Evolutionary conservation across 495 filamentous ascomycete species (phyloP), one percentile per base, ranked within the genome.

Genomic region (Penicillium waksmanii): DNA sequence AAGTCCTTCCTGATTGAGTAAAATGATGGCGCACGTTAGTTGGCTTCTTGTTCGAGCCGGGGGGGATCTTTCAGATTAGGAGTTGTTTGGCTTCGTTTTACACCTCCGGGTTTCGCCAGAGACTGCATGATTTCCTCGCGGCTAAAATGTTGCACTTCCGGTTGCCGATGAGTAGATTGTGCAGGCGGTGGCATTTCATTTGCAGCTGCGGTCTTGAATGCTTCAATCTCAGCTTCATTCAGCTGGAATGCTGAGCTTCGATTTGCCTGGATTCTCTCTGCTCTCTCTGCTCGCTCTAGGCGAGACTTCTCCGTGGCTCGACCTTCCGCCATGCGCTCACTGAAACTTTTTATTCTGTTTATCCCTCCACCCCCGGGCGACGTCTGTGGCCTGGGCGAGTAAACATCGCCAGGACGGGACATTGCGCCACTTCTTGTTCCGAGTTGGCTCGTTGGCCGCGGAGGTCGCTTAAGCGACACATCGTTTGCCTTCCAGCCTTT

Each of bases 401-500:
- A 66, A 1, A 61, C 21, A 52, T 73, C 67, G 15, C 61, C 57
- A 11, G 66, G 59, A 17, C 68, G 67, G 3, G 71, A 57, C 12
- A 60, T 57, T 18, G 61, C 61, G 48, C 68, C 67, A 50, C 69
- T 69, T 52, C 73, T 64, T 55, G 58, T 61, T 25, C 67, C 67
- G 48, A 71, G 68, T 60, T 68, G 72, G 57, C 73, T 80, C 46
- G 60, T 74, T 55, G 66, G 72, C 23, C 67, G 69, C 31, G 89
- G 84, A 0, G 91, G 87, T 60, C 91, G 81, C 67, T 89, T 92
- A 31, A 98, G 73, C 4, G 94, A 97, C 40, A 98, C 83, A 67
- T 97, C 92, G 40, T 82, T 84, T 6, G 89, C 93, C 60, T 81
- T 89, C 42, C 91, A 79, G 1, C 92, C 92, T 68, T 95, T 96